These are phyloP conservation scores for Apiospora hydei DNA, from an alignment of 2,329 filamentous ascomycete species.

Conservation along the genomic window DNA sequence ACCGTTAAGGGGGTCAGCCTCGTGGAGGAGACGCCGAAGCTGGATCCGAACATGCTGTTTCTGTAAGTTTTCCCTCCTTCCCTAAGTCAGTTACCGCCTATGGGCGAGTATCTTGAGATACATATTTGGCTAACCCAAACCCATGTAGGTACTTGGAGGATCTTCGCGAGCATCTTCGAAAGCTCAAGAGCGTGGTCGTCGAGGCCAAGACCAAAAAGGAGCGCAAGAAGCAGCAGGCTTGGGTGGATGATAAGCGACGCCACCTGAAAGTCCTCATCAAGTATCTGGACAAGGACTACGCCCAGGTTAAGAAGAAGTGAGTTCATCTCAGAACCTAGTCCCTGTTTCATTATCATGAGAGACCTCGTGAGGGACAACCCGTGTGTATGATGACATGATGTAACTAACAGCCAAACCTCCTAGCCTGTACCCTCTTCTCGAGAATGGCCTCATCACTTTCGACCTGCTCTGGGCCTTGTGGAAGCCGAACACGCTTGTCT, in stretches of 20 bases:
- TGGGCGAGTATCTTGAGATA: no score
- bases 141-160: constrained; percentile 74
- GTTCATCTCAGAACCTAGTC: not conserved
- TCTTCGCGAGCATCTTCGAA: constrained; percentile 68
- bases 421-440: constrained; percentile 79
- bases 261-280: constrained; percentile 77
- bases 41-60: constrained; percentile 76
- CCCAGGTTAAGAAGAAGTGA: constrained; percentile 72
- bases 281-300: constrained; percentile 84
- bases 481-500: constrained; percentile 85
- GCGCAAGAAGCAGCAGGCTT: constrained; percentile 67
- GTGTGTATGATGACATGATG: no score
- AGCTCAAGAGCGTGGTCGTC: constrained; percentile 65
- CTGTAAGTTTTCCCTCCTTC: constrained; percentile 49
- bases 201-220: constrained; percentile 59
- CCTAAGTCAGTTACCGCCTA: not conserved
- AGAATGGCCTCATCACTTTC: constrained; percentile 86
- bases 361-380: no score
- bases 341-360: not conserved
- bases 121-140: not conserved
- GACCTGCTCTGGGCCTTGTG: constrained; percentile 89
- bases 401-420: constrained; percentile 11
- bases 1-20: constrained; percentile 80
- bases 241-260: constrained; percentile 62
- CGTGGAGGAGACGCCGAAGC: constrained; percentile 78